A percentile compares a stretch with the other conserved stretches of the same genome.
Evolutionary conservation across 371 early-diverging fungal genomes (phyloP).

Genomic region (Lichtheimia ramosa): DNA sequence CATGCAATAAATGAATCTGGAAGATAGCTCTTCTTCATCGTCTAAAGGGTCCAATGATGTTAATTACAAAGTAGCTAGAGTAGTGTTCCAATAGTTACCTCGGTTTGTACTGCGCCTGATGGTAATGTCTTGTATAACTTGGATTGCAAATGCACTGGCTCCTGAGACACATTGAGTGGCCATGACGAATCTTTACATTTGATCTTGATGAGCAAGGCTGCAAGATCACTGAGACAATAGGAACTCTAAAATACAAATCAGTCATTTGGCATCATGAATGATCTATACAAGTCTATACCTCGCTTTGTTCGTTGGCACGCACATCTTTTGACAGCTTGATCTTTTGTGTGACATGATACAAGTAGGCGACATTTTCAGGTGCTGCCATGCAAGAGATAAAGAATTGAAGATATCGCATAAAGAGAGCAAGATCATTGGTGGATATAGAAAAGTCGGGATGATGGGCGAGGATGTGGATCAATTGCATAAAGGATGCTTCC

Average conservation of each 20-base stretch:
- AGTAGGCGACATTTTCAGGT: conserved; percentile 80
- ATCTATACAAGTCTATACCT: conserved; percentile 58
- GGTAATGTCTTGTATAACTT: conserved; percentile 57
- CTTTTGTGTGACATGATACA: conserved; percentile 75
- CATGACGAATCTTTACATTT: conserved; percentile 68
- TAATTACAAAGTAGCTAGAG: not conserved
- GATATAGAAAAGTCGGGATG: conserved; percentile 86
- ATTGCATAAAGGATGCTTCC: conserved; percentile 68
- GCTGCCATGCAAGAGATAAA: conserved; percentile 77
- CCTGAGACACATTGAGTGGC: conserved; percentile 71
- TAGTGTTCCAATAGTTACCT: conserved; percentile 29
- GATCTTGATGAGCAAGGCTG: conserved; percentile 76
- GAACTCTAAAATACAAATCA: conserved; percentile 71
- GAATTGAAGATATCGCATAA: conserved; percentile 76
- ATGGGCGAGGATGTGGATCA: conserved; percentile 83
- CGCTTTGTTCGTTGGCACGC: conserved; percentile 36
- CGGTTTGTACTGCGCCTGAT: conserved; percentile 33
- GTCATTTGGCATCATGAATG: no score
- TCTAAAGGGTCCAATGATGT: not conserved
- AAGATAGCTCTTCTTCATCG: conserved; percentile 8
- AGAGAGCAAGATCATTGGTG: conserved; percentile 51
- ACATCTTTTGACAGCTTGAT: conserved; percentile 79
- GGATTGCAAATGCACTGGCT: conserved; percentile 57
- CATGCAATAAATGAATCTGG: conserved; percentile 3
- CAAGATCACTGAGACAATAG: conserved; percentile 81